Percentiles rank a stretch among this genome's conserved stretches.
phyloP scores from a whole-genome alignment of 83 land plant genomes.

The Diphasiastrum complanatum region DNA sequence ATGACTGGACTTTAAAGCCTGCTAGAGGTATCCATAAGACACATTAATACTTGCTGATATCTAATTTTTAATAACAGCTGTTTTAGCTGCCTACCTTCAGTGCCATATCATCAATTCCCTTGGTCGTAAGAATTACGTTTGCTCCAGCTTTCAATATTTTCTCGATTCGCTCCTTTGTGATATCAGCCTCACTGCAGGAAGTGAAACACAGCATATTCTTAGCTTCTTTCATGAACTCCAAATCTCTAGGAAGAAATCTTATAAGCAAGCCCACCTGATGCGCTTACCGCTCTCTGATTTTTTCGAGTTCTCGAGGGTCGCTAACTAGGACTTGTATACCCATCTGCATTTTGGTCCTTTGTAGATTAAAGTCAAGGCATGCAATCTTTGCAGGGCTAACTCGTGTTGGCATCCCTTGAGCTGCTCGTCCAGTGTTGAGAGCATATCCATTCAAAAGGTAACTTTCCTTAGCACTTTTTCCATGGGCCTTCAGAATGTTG shows the following conservation, averaged over 20 bases:
- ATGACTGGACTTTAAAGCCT: too few relatives aligned
- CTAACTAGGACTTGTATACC: constrained; percentile 91
- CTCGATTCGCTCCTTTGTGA: constrained; percentile 93
- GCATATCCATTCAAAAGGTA: constrained; percentile 94
- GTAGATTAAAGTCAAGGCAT: constrained; percentile 90
- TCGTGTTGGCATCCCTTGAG: constrained; percentile 92
- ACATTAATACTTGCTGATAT: too few relatives aligned
- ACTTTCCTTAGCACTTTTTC: constrained; percentile 89
- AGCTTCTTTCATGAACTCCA: background rate
- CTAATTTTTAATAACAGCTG: too few relatives aligned
- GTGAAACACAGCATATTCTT: background rate
- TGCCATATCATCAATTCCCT: constrained; percentile 99
- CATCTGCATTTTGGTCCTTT: constrained; percentile 93
- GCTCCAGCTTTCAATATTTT: constrained; percentile 96
- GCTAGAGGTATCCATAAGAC: too few relatives aligned
- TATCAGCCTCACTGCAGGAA: constrained; percentile 76
- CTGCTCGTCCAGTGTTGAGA: constrained; percentile 87
- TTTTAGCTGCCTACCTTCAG: constrained; percentile 57
- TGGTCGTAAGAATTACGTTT: constrained; percentile 90
- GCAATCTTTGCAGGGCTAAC: constrained; percentile 94
- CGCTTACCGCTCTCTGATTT: constrained; percentile 81
- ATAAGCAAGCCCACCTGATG: too few relatives aligned
- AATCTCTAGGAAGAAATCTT: too few relatives aligned
- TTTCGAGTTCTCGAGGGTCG: constrained; percentile 94
- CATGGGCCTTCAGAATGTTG: constrained; percentile 94